Conservation (phyloP, 2,329 filamentous ascomycete species). For the Fusarium pseudograminearum region DNA sequence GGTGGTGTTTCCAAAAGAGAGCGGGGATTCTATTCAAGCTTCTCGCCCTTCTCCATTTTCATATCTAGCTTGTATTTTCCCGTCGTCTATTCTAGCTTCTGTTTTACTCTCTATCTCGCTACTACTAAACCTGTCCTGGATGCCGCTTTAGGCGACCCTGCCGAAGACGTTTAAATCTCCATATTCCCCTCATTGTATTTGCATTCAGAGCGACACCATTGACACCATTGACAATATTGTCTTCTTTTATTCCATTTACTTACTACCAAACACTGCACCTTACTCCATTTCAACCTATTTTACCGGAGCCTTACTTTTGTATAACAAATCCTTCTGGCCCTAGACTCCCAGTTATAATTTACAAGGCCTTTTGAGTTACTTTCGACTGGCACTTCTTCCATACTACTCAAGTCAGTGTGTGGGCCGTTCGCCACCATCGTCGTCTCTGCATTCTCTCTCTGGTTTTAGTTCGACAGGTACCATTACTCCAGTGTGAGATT, state of each 20-base stretch:
- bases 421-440: constrained; percentile 33
- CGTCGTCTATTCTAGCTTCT: constrained; percentile 14
- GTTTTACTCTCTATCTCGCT: constrained; percentile 11
- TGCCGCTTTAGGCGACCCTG: constrained; percentile 12
- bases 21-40: constrained; percentile 40
- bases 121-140: constrained; percentile 12
- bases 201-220: constrained; percentile 9
- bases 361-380: not conserved
- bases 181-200: constrained; percentile 17
- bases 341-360: not conserved
- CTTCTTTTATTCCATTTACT: constrained; percentile 3
- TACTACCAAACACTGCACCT: not conserved
- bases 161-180: constrained; percentile 1
- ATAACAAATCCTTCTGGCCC: not conserved
- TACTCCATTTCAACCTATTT: not conserved
- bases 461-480: constrained; percentile 24
- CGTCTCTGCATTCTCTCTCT: constrained; percentile 31
- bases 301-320: not conserved
- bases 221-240: constrained; percentile 10
- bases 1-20: constrained; percentile 36
- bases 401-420: constrained; percentile 6
- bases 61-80: constrained; percentile 40
- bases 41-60: constrained; percentile 40
- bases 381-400: constrained; percentile 13
- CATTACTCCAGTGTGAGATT: constrained; percentile 8